Conservation (phyloP, 2,329 filamentous ascomycete genomes). For the Scedosporium aurantiacum region DNA sequence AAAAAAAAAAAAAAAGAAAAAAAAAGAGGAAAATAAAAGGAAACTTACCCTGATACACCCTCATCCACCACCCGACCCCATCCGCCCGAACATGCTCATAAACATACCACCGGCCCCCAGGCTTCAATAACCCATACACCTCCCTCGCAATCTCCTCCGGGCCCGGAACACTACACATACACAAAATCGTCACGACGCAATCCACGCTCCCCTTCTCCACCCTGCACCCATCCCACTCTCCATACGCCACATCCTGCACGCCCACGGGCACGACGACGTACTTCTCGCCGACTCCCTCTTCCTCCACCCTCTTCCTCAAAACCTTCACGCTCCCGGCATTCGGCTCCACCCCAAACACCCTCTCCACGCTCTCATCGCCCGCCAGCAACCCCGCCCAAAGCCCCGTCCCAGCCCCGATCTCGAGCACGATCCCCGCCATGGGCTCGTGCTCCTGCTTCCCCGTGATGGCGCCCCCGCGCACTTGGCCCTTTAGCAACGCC, state of each 20-base stretch:
- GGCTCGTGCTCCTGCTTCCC: slow-evolving; percentile 22
- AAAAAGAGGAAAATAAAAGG: neutral
- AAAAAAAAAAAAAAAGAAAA: neutral
- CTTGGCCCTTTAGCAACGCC: slow-evolving; percentile 42
- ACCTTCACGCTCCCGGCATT: slow-evolving; percentile 40
- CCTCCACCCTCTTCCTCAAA: slow-evolving; percentile 34
- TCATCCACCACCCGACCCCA: slow-evolving; percentile 27
- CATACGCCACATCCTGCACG: slow-evolving; percentile 42
- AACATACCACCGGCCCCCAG: slow-evolving; percentile 51
- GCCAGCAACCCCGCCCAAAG: slow-evolving; percentile 48
- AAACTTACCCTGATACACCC: slow-evolving; percentile 39
- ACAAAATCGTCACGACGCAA: slow-evolving; percentile 49
- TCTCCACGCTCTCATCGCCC: slow-evolving; percentile 16
- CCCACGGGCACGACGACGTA: slow-evolving; percentile 55
- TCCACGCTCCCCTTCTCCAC: slow-evolving; percentile 42
- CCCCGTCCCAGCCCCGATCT: slow-evolving; percentile 51
- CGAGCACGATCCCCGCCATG: slow-evolving; percentile 42
- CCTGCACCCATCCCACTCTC: slow-evolving; percentile 28
- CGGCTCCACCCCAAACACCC: slow-evolving; percentile 54
- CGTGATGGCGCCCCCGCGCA: slow-evolving; percentile 24
- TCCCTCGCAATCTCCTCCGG: slow-evolving; percentile 42
- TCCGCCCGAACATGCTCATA: slow-evolving; percentile 47
- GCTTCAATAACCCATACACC: slow-evolving; percentile 47
- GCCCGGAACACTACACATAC: slow-evolving; percentile 53
- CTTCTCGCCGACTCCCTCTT: slow-evolving; percentile 40